Evolutionary conservation across 345 rosid species (phyloP).

Genomic region (Clausena lansium): DNA sequence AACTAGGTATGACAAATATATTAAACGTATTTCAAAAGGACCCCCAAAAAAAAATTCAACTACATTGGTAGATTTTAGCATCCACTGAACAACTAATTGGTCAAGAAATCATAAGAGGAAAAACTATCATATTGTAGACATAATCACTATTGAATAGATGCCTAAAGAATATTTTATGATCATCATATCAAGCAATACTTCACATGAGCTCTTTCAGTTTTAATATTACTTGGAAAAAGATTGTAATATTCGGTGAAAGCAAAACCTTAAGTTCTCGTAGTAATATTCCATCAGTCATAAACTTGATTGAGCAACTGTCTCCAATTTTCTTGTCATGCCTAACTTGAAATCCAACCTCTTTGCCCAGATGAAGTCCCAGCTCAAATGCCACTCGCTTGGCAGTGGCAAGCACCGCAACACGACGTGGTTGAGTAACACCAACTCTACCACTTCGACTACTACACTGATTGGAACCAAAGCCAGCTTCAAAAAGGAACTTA

Average conservation of each 20-base stretch:
- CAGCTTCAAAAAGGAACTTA: slow-evolving; percentile 94
- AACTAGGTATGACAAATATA: neutral
- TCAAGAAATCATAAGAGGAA: slow-evolving; percentile 4
- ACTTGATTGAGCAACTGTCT: slow-evolving; percentile 67
- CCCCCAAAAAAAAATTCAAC: neutral
- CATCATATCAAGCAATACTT: neutral
- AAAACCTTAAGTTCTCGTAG: slow-evolving; percentile 88
- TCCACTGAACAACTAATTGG: neutral
- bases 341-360: slow-evolving; percentile 94
- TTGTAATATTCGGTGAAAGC: slow-evolving; percentile 3
- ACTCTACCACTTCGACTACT: slow-evolving; percentile 59
- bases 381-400: slow-evolving; percentile 91
- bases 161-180: neutral
- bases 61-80: neutral
- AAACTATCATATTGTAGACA: neutral
- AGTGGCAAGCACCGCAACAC: slow-evolving; percentile 95
- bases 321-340: slow-evolving; percentile 92
- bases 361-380: slow-evolving; percentile 80
- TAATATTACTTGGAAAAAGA: neutral
- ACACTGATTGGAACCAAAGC: slow-evolving; percentile 64
- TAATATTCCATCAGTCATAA: slow-evolving; percentile 97
- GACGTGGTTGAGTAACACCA: slow-evolving; percentile 96
- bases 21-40: neutral
- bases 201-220: neutral
- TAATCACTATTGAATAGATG: neutral